These are phyloP conservation scores for Scalesia atractyloides DNA, from an alignment of 129 eudicot genomes.

Conservation along the genomic window DNA sequence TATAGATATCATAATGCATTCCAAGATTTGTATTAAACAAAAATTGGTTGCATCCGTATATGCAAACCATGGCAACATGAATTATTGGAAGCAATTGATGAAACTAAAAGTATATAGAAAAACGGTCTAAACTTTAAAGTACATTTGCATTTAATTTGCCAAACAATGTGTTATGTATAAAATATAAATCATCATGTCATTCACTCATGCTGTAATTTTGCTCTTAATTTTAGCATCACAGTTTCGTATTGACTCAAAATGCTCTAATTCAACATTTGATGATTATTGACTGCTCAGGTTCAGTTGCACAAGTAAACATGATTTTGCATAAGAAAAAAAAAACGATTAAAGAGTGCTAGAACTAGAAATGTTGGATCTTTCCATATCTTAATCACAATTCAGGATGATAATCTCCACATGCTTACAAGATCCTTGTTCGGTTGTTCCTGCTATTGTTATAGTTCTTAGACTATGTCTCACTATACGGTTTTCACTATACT, in stretches of 20 bases:
- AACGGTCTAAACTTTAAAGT: constrained; percentile 6
- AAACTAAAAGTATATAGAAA: constrained; percentile 1
- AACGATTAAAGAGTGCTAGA: neutral
- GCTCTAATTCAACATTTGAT: neutral
- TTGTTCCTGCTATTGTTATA: too few species aligned
- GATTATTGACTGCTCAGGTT: constrained; percentile 12
- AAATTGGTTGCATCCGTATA: neutral
- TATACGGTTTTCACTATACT: neutral
- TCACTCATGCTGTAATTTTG: neutral
- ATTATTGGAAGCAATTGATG: neutral
- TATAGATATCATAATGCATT: neutral
- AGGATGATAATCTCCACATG: neutral
- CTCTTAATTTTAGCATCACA: neutral
- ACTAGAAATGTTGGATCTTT: neutral
- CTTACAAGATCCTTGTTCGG: neutral
- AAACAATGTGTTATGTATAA: neutral
- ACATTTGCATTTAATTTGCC: neutral
- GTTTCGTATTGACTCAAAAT: neutral
- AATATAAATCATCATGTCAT: neutral
- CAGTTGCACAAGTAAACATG: neutral
- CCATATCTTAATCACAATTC: neutral
- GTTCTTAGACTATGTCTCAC: neutral
- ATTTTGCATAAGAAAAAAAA: neutral
- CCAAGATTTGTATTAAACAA: neutral
- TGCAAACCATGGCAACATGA: constrained; percentile 1